Evolutionary conservation across 2,329 filamentous ascomycete species (phyloP), one percentile per base, ranked within the genome.

Genomic region (Karstenula rhodostoma): DNA sequence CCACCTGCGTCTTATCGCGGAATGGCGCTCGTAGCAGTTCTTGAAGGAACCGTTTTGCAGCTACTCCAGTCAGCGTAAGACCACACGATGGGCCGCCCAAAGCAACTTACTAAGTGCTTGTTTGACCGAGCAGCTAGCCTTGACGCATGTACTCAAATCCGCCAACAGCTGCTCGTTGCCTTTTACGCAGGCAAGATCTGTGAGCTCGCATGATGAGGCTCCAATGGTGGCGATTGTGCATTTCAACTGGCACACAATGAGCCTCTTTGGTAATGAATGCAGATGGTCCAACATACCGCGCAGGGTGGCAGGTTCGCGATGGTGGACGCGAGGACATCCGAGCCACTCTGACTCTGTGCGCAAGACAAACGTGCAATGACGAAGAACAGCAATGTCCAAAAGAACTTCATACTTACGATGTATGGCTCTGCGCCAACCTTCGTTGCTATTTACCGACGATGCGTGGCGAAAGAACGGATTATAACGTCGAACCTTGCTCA

Each of bases 41-140:
- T 9, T 32, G 37, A 68, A 58, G 0, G 79, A 78, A 74, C 61
- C 80, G 80, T 65, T 81, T 79, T 13, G 77, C 76, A n/a, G 73
- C 77, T 69, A 35, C 10, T 17, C 4, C 9, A 1, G 22, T 68
- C 48, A 69, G 64, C 23, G 8, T 32, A 32, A 2, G n/a, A 40
- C 42, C 6, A 4, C 9, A 22, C 12, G 50, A 32, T 4, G 0
- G 9, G 19, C 19, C 10, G 25, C 2, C n/a, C 19, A 12, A 29
- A 17, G 4, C 6, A 35, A 64, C 70, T 25, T 68, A 73, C 72
- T 67, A 17, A 74, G 57, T 17, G 68, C 56, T 37, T 75, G 69
- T 37, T 60, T 68, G 47, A 73, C 59, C 0, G 64, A 71, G 50
- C 71, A 75, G 46, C 46, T 62, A 1, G 33, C 37, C 43, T 66